Base-by-base conservation (phyloP, 495 filamentous ascomycete species). In the Hyaloscypha finlandica region DNA sequence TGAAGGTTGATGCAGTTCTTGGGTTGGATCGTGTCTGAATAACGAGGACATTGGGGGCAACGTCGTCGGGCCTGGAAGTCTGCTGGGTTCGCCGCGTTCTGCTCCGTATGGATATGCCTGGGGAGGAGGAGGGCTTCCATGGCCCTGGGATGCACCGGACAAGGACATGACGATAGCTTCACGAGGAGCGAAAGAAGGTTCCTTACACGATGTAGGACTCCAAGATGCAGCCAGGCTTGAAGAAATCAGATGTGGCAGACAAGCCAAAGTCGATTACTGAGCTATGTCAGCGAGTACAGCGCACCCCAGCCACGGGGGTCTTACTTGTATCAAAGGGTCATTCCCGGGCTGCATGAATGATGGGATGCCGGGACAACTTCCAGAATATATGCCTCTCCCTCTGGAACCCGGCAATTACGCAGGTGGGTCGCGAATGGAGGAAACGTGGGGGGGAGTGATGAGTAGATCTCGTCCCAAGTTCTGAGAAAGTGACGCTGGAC, bases 31-130 rank as follows among this genome's bases (percentile, higher is more conserved):
- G 20, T 59, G 67, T 19, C 45, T 64, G 4, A 65, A 30, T 1
- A 69, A n/a, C 2, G 61, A 59, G 12, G 66, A 64, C 67, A 65
- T 69, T 6, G 67, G 42, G 14, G 67, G 67, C 4, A 69, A 48
- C 1, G 61, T 54, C 1, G 61, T 42, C 11, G 55, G 61, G 22
- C 16, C 33, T 20, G 61, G 45, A 6, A 30, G 25, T 42, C 30
- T 63, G 48, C 45, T 67, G 6, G 37, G 55, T 19, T 59, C 32
- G 29, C 33, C 48, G 25, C 37, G 30, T 4, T 35, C n/a, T 53
- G 29, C 8, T 67, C 29, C 5, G 37, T 61, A 45, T 25, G 29
- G 19, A 57, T 59, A 59, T 35, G 19, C 30, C 35, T 30, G 16
- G n/a, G 14, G 5, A 6, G 30, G 65, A 56, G 65, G 8, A 16